phyloP scores from a whole-genome alignment of 306 rosid species.

The Citrullus amarus region DNA sequence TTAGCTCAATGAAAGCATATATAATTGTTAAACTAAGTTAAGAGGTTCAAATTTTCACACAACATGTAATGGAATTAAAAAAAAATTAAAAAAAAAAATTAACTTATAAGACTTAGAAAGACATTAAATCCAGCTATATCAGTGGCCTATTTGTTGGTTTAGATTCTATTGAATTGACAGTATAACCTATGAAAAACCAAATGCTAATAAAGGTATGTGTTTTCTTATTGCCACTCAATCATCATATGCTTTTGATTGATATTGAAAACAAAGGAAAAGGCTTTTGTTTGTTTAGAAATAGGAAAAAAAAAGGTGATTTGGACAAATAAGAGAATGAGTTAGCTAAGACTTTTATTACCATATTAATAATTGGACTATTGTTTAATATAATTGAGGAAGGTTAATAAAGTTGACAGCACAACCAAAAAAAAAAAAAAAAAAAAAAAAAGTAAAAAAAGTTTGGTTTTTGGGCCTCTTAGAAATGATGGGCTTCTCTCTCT shows the following conservation, averaged over 20 bases:
- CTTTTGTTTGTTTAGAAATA: background rate
- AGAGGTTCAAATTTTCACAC: no score
- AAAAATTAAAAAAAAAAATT: no score
- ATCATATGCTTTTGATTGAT: background rate
- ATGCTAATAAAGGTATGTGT: background rate
- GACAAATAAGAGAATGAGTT: background rate
- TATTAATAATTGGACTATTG: background rate
- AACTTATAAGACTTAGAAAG: background rate
- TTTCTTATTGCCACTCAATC: background rate
- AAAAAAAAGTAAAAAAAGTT: slow-evolving; percentile 20
- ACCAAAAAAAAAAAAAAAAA: slow-evolving; percentile 17
- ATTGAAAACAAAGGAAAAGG: background rate
- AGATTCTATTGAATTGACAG: background rate
- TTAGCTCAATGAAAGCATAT: no score
- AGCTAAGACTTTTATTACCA: background rate
- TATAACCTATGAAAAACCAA: background rate
- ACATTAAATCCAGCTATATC: background rate
- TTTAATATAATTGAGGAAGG: slow-evolving; percentile 21
- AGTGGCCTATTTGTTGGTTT: background rate
- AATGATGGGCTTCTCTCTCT: slow-evolving; percentile 34
- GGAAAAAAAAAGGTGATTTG: background rate
- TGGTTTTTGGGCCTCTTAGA: slow-evolving; percentile 33
- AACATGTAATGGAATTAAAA: no score
- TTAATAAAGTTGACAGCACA: slow-evolving; percentile 54
- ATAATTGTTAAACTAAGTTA: no score